A percentile compares a stretch with the other conserved stretches of the same genome.
Conservation (phyloP, 208 protist genomes). For the Tritrichomonas musculus region DNA sequence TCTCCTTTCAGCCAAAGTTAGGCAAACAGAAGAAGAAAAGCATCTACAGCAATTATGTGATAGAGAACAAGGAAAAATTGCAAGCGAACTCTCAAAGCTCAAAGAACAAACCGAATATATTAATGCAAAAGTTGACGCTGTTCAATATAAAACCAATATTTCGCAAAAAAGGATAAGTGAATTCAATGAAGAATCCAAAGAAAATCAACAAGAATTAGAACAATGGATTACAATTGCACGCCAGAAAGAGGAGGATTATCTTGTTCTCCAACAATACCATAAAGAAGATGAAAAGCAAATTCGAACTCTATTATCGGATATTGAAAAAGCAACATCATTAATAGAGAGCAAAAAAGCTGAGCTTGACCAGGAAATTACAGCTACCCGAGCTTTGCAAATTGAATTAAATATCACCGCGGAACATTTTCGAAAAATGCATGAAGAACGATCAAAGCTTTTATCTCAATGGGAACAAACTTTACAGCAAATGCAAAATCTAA, state of each 20-base stretch:
- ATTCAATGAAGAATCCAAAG: background rate
- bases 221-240: background rate
- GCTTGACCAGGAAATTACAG: background rate
- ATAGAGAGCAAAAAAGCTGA: background rate
- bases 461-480: background rate
- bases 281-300: background rate
- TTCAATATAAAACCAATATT: background rate
- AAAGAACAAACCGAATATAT: background rate
- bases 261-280: background rate
- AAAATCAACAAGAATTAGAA: background rate
- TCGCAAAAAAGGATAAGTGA: background rate
- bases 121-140: background rate
- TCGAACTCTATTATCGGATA: background rate
- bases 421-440: background rate
- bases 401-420: background rate
- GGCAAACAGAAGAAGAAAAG: background rate
- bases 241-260: conserved; percentile 1
- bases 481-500: background rate
- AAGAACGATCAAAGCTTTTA: background rate
- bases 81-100: background rate
- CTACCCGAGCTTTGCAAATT: background rate
- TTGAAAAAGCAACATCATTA: background rate
- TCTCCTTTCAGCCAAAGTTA: background rate
- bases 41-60: background rate
- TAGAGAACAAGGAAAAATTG: conserved; percentile 1